Percentiles rank a stretch among this genome's conserved stretches.
Conservation (phyloP, 768 basidiomycete genomes). For the Tremella fuciformis region DNA sequence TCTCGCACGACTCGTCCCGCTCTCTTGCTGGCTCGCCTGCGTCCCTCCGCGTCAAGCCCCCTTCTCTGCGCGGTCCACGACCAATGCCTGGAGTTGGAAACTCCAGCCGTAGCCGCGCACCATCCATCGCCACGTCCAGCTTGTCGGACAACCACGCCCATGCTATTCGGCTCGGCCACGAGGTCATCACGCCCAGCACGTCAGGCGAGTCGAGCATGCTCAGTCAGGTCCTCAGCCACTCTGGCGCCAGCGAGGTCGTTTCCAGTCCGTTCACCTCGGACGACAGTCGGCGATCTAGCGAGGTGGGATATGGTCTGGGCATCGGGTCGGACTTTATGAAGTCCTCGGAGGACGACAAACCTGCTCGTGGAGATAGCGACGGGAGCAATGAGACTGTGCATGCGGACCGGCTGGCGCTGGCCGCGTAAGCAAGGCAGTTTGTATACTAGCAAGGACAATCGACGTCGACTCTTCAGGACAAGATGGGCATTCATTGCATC, state of each 20-base stretch:
- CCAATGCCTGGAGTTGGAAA: conserved; percentile 13
- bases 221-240: conserved; percentile 3
- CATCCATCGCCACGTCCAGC: not conserved
- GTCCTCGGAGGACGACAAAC: too few relatives aligned
- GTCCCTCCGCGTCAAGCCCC: conserved; percentile 10
- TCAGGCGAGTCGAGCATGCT: conserved; percentile 2
- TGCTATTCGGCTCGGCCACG: not conserved
- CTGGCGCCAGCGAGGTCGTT: not conserved
- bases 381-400: too few relatives aligned
- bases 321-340: too few relatives aligned
- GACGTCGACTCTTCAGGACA: too few relatives aligned
- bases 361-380: too few relatives aligned
- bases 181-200: not conserved
- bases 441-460: too few relatives aligned
- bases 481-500: too few relatives aligned
- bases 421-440: too few relatives aligned
- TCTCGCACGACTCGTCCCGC: conserved; percentile 7
- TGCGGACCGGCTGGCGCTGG: too few relatives aligned
- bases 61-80: conserved; percentile 20
- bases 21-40: conserved; percentile 10
- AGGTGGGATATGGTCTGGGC: not conserved
- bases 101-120: not conserved
- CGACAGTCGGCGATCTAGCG: not conserved
- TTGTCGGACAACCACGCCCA: not conserved
- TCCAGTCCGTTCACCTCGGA: conserved; percentile 1